phyloP scores from a whole-genome alignment of 2,329 filamentous ascomycete species.

The Camptophora hylomeconis region DNA sequence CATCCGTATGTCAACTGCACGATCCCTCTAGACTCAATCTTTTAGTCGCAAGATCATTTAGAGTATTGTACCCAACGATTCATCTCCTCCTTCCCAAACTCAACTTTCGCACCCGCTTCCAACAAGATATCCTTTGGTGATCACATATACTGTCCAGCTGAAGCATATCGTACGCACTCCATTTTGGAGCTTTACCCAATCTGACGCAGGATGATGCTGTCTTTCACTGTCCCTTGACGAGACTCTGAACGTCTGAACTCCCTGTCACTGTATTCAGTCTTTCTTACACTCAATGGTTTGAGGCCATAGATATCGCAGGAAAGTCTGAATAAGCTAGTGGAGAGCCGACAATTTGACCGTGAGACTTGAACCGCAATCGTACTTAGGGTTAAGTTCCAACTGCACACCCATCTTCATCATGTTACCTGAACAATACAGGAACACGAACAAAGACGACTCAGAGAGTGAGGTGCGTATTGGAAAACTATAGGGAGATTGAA shows the following conservation, averaged over 20 bases:
- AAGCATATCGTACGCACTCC: constrained; percentile 41
- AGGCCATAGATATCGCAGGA: constrained; percentile 18
- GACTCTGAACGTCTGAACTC: constrained; percentile 35
- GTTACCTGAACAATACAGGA: constrained; percentile 50
- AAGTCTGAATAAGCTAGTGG: constrained; percentile 45
- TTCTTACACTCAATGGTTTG: constrained; percentile 21
- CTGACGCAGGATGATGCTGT: constrained; percentile 33
- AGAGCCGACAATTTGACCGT: constrained; percentile 55
- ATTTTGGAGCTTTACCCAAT: constrained; percentile 24
- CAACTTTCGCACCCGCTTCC: constrained; percentile 25
- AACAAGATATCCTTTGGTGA: constrained; percentile 45
- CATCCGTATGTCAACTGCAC: constrained; percentile 10
- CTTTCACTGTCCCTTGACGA: constrained; percentile 25
- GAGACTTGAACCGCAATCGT: constrained; percentile 61
- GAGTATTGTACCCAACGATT: constrained; percentile 14
- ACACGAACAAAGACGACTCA: constrained; percentile 19
- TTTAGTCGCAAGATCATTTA: background rate
- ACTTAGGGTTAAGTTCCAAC: constrained; percentile 98
- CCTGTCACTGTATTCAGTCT: constrained; percentile 26
- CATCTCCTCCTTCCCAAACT: constrained; percentile 36
- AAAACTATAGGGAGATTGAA: constrained; percentile 68
- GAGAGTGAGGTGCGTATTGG: constrained; percentile 55
- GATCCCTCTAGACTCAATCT: constrained; percentile 12
- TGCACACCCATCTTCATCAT: constrained; percentile 43
- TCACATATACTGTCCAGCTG: constrained; percentile 46